Conservation (phyloP, 2,329 filamentous ascomycete species). For the Rugonectria rugulosa region DNA sequence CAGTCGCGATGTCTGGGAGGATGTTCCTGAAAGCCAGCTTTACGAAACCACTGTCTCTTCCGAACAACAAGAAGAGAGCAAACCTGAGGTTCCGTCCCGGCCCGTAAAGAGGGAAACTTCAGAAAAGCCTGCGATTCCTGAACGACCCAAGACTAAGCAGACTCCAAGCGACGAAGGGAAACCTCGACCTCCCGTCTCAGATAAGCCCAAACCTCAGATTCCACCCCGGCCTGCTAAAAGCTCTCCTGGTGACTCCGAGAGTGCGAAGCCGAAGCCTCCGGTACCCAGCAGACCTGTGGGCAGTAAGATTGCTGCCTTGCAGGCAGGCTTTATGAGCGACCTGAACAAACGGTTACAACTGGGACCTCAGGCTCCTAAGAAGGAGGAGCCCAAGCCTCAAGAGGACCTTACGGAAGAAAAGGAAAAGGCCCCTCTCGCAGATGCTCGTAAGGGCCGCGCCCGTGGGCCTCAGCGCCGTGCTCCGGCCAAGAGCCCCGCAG, state of each 20-base stretch:
- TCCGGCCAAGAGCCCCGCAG: conserved; percentile 59
- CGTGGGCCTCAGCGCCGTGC: conserved; percentile 84
- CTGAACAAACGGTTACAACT: conserved; percentile 88
- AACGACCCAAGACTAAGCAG: conserved; percentile 62
- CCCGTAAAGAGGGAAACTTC: conserved; percentile 49
- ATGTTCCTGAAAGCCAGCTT: conserved; percentile 82
- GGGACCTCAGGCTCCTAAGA: conserved; percentile 82
- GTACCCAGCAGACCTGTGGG: conserved; percentile 78
- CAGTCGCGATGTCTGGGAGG: conserved; percentile 94
- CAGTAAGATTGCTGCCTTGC: conserved; percentile 88
- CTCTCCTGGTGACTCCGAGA: conserved; percentile 49
- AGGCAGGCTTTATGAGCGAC: conserved; percentile 92
- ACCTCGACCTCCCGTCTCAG: conserved; percentile 54
- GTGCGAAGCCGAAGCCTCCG: conserved; percentile 78
- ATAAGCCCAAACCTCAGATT: conserved; percentile 65
- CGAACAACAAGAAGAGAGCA: conserved; percentile 40
- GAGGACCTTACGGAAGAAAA: conserved; percentile 64
- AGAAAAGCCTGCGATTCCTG: conserved; percentile 57
- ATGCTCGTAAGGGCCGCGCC: conserved; percentile 90
- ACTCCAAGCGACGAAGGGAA: conserved; percentile 48
- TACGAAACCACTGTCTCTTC: conserved; percentile 76
- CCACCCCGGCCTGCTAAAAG: conserved; percentile 70
- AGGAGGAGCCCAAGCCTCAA: conserved; percentile 69
- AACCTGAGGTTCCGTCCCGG: conserved; percentile 42
- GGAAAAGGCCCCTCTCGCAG: conserved; percentile 80